Base-by-base conservation (phyloP, 805 yeast species). In the Komagataella pseudopastoris region DNA sequence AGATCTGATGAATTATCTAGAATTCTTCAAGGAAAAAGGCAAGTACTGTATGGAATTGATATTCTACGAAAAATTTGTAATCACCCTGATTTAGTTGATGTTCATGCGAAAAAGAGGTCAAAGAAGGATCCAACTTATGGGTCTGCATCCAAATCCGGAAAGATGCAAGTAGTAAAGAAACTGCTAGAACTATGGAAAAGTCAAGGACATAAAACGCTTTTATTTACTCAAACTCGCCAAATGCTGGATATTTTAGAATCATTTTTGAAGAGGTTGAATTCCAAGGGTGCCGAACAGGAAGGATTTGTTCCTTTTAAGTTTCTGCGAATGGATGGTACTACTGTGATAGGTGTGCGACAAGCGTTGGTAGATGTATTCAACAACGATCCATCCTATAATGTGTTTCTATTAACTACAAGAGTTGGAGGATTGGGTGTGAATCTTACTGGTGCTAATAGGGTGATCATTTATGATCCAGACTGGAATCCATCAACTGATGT, bases 401-500 rank as follows among this genome's bases (percentile, higher is more conserved):
- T 93, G 1, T 93, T 93, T 63, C 65, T 93, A 20, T 69, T 93
- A 44, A 93, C 99, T 0, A 93, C 99, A 0, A 79, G 91, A 60
- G 99, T 93, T 6, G 99, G 99, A 18, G 99, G 99, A 0, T 69
- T 93, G 45, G 99, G 99, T 18, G 87, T 91, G 1, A 91, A 91
- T 63, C 65, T 91, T 48, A 91, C 96, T 0, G 98, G 98, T 3
- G 98, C 99, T 0, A 89, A 89, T 57, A 70, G 98, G 47, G 96
- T 91, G 10, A 88, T 91, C 20, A 91, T 91, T 14, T 91, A 77
- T 63, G 99, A 91, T 60, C 99, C 99, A 0, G 98, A 93, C 66
- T 91, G 99, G 99, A 91, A 91, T 61, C 99, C 99, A 0, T 88
- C 96, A 1, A 93, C 98, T 0, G 99, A 91, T 69, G 75, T 90